Base-by-base conservation (phyloP, 2,329 filamentous ascomycete species). In the Emmonsiellopsis sp. region DNA sequence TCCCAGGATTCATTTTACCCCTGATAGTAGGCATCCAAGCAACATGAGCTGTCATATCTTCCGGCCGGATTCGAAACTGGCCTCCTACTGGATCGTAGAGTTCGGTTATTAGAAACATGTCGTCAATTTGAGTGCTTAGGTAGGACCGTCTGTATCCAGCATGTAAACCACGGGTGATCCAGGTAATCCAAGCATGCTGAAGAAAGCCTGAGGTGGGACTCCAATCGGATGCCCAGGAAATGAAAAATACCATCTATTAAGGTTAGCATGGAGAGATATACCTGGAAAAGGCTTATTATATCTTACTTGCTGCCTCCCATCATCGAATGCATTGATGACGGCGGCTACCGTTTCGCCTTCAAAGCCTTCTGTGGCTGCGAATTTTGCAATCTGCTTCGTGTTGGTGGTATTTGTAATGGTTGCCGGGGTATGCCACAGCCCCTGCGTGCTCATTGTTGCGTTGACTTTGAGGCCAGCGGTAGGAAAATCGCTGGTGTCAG, bases 141-240 rank as follows among this genome's bases (percentile, higher is more conserved):
- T 80, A 76, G 38, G 77, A 70, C 57, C 79, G 74, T 51, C 79
- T 75, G 62, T 79, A 76, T n/a, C 80, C 80, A 8, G 77, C 70
- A 57, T 79, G 62, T 7, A 83, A 65, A 38, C 81, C 81, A 56
- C 79, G 74, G 5, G 81, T 83, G 35, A 81, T 63, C 81, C 80
- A 84, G 59, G 76, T 76, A 55, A 84, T 83, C 74, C 78, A 83
- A 9, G 80, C 73, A 65, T 84, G 81, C 65, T 83, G 80, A 48
- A 83, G 65, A 61, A 76, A 81, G 64, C 75, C 82, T 60, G 78
- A 80, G 2, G 79, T 76, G 11, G 74, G 59, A 55, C 75, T 73
- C 77, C 76, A 79, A 45, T 70, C 69, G 6, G 76, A 72, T 46
- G 76, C 76, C 57, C 79, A 82, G 13, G 70, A 67, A 51, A 78